A percentile compares a stretch with the other conserved stretches of the same genome.
Evolutionary conservation across 345 rosid species (phyloP).

Genomic region (Triadica sebifera): DNA sequence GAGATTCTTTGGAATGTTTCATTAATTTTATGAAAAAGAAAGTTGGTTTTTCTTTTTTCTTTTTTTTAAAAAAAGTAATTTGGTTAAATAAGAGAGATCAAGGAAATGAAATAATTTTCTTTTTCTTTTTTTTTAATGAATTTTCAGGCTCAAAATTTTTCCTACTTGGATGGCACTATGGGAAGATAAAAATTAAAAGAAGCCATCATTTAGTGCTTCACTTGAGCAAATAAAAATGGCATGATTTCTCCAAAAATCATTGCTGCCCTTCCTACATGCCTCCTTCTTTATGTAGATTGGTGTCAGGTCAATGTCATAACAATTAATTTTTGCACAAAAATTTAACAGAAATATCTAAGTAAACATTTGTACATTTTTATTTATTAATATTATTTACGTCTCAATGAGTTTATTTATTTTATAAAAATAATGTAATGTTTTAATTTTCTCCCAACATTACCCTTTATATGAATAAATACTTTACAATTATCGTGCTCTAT

Average conservation of each 20-base stretch:
- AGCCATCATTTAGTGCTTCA: background rate
- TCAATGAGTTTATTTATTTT: too few relatives aligned
- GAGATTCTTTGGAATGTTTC: constrained; percentile 20
- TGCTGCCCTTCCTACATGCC: background rate
- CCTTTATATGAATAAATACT: too few relatives aligned
- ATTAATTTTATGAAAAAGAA: too few relatives aligned
- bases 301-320: constrained; percentile 19
- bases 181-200: too few relatives aligned
- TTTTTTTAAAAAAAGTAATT: background rate
- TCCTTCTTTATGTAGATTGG: background rate
- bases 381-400: too few relatives aligned
- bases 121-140: background rate
- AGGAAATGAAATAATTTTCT: background rate
- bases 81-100: background rate
- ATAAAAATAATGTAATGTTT: too few relatives aligned
- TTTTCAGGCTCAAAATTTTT: background rate
- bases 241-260: background rate
- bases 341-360: background rate
- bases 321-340: constrained; percentile 16
- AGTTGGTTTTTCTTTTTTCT: too few relatives aligned
- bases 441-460: too few relatives aligned
- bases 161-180: constrained; percentile 3
- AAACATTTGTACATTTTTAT: too few relatives aligned
- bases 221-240: background rate
- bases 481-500: too few relatives aligned